A percentile compares a stretch with the other conserved stretches of the same genome.
phyloP scores from a whole-genome alignment of 2,329 filamentous ascomycete genomes.

The Nakataea oryzae region DNA sequence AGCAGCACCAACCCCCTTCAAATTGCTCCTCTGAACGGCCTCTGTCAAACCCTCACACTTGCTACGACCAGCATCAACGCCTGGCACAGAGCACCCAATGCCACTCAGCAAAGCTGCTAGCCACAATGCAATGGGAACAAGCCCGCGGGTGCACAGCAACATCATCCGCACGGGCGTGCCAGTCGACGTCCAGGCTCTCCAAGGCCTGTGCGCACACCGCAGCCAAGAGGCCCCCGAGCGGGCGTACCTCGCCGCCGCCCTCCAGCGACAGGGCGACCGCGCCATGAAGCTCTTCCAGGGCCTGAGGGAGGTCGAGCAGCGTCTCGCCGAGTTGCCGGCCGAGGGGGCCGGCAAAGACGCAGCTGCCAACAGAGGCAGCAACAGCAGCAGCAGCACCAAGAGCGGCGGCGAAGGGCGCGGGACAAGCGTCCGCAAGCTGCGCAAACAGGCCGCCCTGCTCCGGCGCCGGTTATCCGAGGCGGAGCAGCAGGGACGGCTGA shows the following conservation, averaged over 20 bases:
- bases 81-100: neutral
- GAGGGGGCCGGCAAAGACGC: neutral
- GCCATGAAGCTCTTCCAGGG: conserved; percentile 25
- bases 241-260: conserved; percentile 29
- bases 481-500: conserved; percentile 32
- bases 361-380: no score
- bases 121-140: neutral
- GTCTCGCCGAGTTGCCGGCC: conserved; percentile 3
- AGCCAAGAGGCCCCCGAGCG: conserved; percentile 25
- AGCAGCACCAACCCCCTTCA: neutral
- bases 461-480: conserved; percentile 31
- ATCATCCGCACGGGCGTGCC: no score
- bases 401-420: conserved; percentile 5
- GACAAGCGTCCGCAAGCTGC: conserved; percentile 16
- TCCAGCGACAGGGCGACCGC: conserved; percentile 28
- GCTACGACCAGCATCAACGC: no score
- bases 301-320: conserved; percentile 25
- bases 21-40: neutral
- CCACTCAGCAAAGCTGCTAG: neutral
- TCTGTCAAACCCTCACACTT: no score
- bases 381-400: neutral
- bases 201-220: neutral
- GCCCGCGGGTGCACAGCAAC: no score
- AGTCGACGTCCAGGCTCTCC: neutral
- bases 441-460: conserved; percentile 30